Evolutionary conservation across 2,329 filamentous ascomycete species (phyloP).

Genomic region (Capronia epimyces): DNA sequence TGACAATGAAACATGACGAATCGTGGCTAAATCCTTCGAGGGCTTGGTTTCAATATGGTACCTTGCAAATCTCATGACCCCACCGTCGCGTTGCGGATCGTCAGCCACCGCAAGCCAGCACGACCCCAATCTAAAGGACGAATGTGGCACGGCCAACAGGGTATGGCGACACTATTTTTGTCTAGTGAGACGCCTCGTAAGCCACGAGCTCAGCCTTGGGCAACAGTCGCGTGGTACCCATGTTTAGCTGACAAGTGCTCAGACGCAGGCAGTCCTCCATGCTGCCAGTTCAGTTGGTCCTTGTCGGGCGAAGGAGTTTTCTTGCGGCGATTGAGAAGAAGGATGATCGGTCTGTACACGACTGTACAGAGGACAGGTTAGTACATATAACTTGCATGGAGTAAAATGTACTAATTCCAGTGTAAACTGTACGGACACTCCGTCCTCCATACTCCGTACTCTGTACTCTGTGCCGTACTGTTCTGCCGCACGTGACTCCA

Average conservation of each 20-base stretch:
- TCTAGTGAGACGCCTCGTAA: conserved; percentile 11
- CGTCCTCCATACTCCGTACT: too few species aligned
- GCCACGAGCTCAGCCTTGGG: conserved; percentile 7
- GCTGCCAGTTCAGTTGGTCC: too few species aligned
- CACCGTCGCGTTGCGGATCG: neutral
- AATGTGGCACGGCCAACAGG: neutral
- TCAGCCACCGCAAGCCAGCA: neutral
- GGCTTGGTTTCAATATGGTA: neutral
- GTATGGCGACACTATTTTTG: conserved; percentile 4
- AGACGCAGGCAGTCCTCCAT: too few species aligned
- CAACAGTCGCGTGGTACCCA: conserved; percentile 10
- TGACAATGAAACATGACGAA: neutral
- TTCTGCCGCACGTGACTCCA: neutral
- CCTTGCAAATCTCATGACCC: neutral
- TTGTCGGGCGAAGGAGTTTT: too few species aligned
- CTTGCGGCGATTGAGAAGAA: too few species aligned
- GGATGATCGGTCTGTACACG: too few species aligned
- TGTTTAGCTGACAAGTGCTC: conserved; percentile 6
- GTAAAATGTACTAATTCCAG: too few species aligned
- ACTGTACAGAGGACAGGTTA: too few species aligned
- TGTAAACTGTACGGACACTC: too few species aligned
- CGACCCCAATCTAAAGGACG: neutral
- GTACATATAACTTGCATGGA: too few species aligned
- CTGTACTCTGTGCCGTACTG: too few species aligned
- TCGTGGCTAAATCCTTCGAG: neutral